Evolutionary conservation across 2,329 filamentous ascomycete genomes (phyloP).

Genomic region (Fusarium denticulatum): DNA sequence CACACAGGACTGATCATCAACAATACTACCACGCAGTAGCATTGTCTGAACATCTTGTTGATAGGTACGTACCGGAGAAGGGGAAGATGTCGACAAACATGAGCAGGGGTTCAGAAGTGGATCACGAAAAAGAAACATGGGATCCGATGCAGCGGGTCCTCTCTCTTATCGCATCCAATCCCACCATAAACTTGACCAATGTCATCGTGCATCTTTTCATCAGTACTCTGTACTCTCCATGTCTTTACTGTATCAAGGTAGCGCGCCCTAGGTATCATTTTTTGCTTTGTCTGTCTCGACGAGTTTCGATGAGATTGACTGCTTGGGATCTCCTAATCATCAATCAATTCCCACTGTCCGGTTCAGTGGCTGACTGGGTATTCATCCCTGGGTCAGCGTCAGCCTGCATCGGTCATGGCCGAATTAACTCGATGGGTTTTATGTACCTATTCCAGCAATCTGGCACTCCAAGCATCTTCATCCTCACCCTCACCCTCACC

Average conservation of each 20-base stretch:
- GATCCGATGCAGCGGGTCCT: constrained; percentile 20
- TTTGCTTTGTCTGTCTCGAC: constrained; percentile 21
- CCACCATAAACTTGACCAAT: neutral
- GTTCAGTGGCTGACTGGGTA: constrained; percentile 41
- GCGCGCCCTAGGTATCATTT: neutral
- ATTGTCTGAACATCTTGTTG: constrained; percentile 1
- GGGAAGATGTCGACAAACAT: constrained; percentile 19
- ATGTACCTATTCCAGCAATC: constrained; percentile 23
- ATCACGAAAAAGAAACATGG: constrained; percentile 23
- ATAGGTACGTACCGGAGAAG: constrained; percentile 9
- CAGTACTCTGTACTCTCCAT: neutral
- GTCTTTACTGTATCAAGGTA: neutral
- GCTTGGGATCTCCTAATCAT: constrained; percentile 17
- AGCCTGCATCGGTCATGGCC: constrained; percentile 42
- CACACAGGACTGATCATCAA: neutral
- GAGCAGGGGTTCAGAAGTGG: constrained; percentile 25
- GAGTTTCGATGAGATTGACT: constrained; percentile 1
- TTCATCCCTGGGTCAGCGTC: constrained; percentile 7
- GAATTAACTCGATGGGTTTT: constrained; percentile 23
- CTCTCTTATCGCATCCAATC: constrained; percentile 14
- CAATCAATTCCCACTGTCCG: constrained; percentile 30
- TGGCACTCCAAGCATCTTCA: constrained; percentile 29
- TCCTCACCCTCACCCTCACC: neutral
- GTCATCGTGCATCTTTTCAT: neutral
- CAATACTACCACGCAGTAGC: neutral